phyloP scores from a whole-genome alignment of 2,329 filamentous ascomycete species.

The Emericellopsis cladophorae region DNA sequence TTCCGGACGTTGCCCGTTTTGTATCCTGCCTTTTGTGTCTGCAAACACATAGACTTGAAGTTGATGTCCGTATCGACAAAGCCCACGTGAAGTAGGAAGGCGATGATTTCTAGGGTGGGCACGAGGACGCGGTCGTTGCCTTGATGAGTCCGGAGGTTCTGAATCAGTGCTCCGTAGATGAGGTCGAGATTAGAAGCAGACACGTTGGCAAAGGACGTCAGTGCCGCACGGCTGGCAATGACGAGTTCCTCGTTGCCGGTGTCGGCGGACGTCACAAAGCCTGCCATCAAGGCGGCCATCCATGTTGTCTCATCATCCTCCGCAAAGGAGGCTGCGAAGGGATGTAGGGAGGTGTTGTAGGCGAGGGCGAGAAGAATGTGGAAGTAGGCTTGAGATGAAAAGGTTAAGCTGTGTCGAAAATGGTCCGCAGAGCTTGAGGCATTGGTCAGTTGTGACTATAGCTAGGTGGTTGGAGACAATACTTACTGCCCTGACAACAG shows the following conservation, averaged over 20 bases:
- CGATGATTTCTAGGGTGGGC: conserved; percentile 63
- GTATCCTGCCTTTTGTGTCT: conserved; percentile 68
- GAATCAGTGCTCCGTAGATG: conserved; percentile 36
- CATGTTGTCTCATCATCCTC: conserved; percentile 19
- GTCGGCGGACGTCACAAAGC: conserved; percentile 61
- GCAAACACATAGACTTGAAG: conserved; percentile 49
- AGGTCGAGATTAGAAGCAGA: conserved; percentile 16
- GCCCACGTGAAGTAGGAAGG: conserved; percentile 60
- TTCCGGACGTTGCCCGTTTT: conserved; percentile 75
- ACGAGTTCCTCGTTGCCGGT: conserved; percentile 68
- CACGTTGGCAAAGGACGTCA: conserved; percentile 40
- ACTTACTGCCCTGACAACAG: conserved; percentile 20
- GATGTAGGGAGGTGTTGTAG: conserved; percentile 19
- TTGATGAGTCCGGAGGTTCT: conserved; percentile 39
- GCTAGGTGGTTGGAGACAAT: neutral
- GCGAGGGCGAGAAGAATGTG: conserved; percentile 35
- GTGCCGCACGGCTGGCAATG: conserved; percentile 52
- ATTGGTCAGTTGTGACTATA: conserved; percentile 9
- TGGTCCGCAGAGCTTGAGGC: conserved; percentile 15
- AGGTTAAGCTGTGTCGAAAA: conserved; percentile 25
- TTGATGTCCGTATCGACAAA: conserved; percentile 30
- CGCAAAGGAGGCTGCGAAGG: conserved; percentile 21
- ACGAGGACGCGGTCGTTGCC: conserved; percentile 59
- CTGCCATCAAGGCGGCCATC: conserved; percentile 46
- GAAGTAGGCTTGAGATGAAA: conserved; percentile 51